Evolutionary conservation across 768 basidiomycete genomes (phyloP), one percentile per base, ranked within the genome.

Genomic region (Xerocomellus dryophilus): DNA sequence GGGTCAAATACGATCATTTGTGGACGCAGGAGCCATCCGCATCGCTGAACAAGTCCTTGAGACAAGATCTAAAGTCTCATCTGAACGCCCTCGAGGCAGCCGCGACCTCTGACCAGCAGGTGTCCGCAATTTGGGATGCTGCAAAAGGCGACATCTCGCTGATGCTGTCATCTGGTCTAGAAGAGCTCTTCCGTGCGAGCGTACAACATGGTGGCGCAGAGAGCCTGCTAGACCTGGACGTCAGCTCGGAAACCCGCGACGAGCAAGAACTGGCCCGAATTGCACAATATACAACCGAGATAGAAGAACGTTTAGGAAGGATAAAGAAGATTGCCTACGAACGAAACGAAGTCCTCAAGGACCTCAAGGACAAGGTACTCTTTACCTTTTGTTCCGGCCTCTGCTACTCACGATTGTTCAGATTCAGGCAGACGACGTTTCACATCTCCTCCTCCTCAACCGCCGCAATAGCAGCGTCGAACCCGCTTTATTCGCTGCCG

Each of bases 371-470:
- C 41, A 97, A 96, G 83, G 95, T 93, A 50, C 41, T 52, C 42
- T n/a, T n/a, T n/a, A n/a, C n/a, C n/a, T n/a, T n/a, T n/a, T n/a
- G n/a, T n/a, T n/a, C n/a, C n/a, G n/a, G n/a, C n/a, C n/a, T n/a
- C 25, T 43, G 3, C n/a, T 4, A n/a, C 49, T 49, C 40, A 54
- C 31, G 32, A 21, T 23, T 25, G n/a, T 32, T 36, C 60, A 98
- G 94, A 81, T 97, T 43, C 97, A 98, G 83, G 77, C 80, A 25
- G 97, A 99, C 71, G 97, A 99, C 60, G 96, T 98, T 25, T 99
- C 96, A 0, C 93, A 96, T 66, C 78, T 97, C 1, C 81, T 98
- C 0, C 80, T 99, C 5, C 81, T 98, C 45, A 96, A 96, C 67
- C 84, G 93, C 31, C 87, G 93, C 23, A 89, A 93, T 59, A 78